Percentiles rank a stretch among this genome's conserved stretches.
These are phyloP conservation scores for Trichoderma sp. DNA, from an alignment of 2,329 filamentous ascomycete species.

Conservation along the genomic window DNA sequence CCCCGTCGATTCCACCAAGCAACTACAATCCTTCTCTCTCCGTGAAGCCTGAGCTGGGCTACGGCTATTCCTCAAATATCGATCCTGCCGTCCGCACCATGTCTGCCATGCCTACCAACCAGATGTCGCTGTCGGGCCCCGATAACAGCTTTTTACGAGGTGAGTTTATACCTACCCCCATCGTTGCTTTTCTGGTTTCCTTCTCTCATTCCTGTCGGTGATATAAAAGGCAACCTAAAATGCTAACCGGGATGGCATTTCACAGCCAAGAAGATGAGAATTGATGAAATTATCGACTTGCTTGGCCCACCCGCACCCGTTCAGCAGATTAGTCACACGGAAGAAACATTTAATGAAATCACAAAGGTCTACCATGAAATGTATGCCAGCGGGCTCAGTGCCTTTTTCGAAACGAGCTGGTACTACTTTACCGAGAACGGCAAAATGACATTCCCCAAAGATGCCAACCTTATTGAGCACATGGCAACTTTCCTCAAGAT, in stretches of 20 bases:
- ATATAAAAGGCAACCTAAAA: background rate
- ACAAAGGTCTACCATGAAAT: constrained; percentile 70
- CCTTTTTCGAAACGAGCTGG: constrained; percentile 81
- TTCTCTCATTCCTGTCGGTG: background rate
- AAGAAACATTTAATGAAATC: constrained; percentile 60
- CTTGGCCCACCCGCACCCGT: constrained; percentile 59
- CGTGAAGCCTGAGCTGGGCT: constrained; percentile 41
- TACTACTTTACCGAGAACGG: constrained; percentile 56
- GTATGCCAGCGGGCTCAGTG: constrained; percentile 71
- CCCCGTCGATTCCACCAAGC: constrained; percentile 27
- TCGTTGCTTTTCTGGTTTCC: constrained; percentile 19
- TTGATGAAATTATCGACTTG: constrained; percentile 67
- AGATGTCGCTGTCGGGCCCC: constrained; percentile 27
- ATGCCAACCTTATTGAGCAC: constrained; percentile 60
- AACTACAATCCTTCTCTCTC: constrained; percentile 34
- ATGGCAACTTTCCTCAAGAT: constrained; percentile 63
- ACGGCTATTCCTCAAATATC: constrained; percentile 54
- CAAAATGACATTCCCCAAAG: constrained; percentile 45
- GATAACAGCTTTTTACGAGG: constrained; percentile 45
- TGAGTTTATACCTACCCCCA: constrained; percentile 37
- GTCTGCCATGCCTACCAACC: constrained; percentile 27
- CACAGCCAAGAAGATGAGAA: constrained; percentile 55
- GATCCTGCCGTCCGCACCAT: constrained; percentile 62
- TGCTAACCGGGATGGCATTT: constrained; percentile 26
- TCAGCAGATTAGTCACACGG: constrained; percentile 49